Conservation (phyloP, 257 asterid species). For the Parsonsia alboflavescens region DNA sequence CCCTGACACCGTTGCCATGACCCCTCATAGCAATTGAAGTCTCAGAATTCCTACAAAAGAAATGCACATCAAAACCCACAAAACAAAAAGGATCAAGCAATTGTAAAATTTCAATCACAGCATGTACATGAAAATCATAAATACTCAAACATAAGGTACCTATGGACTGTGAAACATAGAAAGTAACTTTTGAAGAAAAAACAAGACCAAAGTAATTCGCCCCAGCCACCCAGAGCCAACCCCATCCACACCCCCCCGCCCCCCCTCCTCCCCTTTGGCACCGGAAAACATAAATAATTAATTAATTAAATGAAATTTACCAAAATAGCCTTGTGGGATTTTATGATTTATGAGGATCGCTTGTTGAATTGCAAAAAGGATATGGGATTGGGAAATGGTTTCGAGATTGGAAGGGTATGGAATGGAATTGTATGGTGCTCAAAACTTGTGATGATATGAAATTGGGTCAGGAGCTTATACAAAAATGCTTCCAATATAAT, state of each 20-base stretch:
- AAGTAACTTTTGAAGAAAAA: not conserved
- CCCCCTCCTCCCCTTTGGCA: too few relatives aligned
- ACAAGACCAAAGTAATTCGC: not conserved
- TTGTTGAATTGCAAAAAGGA: constrained; percentile 11
- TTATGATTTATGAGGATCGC: constrained; percentile 29
- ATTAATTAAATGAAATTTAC: constrained; percentile 24
- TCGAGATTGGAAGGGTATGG: constrained; percentile 17
- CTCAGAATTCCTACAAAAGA: constrained; percentile 57
- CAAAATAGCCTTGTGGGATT: constrained; percentile 39
- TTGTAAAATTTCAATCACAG: not conserved
- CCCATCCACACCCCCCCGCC: too few relatives aligned
- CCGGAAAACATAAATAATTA: too few relatives aligned
- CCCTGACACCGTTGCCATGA: constrained; percentile 41
- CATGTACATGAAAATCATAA: not conserved
- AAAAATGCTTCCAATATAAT: constrained; percentile 18
- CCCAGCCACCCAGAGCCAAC: too few relatives aligned
- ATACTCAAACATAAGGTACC: not conserved
- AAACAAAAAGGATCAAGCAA: constrained; percentile 6
- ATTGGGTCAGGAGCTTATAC: constrained; percentile 27
- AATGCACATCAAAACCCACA: not conserved
- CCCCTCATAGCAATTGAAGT: constrained; percentile 42
- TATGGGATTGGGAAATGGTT: constrained; percentile 19
- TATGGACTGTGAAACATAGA: not conserved
- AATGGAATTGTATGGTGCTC: constrained; percentile 3
- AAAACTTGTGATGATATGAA: not conserved